Percentiles rank a stretch among this genome's conserved stretches.
These are phyloP conservation scores for Fusarium piperis DNA, from an alignment of 2,329 filamentous ascomycete species.

Conservation along the genomic window DNA sequence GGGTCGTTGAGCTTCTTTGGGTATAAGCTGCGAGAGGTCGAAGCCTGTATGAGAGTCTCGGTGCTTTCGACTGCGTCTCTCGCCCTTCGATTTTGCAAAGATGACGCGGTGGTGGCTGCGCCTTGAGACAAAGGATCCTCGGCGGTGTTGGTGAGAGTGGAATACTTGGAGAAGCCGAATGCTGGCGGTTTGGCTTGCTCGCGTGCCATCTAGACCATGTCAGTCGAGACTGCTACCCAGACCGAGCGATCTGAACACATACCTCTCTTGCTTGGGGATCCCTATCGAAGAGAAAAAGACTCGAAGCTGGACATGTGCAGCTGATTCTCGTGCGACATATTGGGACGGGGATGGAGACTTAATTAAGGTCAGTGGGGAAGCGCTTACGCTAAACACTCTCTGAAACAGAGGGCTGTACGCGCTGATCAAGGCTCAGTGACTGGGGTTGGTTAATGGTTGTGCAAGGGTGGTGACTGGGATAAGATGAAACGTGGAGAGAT, in stretches of 20 bases:
- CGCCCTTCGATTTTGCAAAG: not conserved
- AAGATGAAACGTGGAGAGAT: too few species aligned
- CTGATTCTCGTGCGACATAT: not conserved
- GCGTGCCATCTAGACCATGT: not conserved
- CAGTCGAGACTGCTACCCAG: not conserved
- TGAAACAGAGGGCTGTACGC: not conserved
- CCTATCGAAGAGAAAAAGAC: not conserved
- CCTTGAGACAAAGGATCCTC: not conserved
- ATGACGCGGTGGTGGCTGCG: not conserved
- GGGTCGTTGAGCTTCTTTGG: not conserved
- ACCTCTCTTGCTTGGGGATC: not conserved
- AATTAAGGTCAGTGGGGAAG: not conserved
- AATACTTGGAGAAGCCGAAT: not conserved
- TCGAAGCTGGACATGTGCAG: not conserved
- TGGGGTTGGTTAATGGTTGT: not conserved
- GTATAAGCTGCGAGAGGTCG: not conserved
- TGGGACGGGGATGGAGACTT: not conserved
- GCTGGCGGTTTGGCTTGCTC: not conserved
- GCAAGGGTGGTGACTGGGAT: too few species aligned
- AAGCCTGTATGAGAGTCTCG: not conserved
- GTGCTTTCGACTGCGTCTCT: not conserved
- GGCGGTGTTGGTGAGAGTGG: not conserved
- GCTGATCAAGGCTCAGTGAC: not conserved
- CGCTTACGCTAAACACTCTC: not conserved
- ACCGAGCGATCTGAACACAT: not conserved